phyloP scores from a whole-genome alignment of 345 rosid species.

The Cardiospermum halicacabum region DNA sequence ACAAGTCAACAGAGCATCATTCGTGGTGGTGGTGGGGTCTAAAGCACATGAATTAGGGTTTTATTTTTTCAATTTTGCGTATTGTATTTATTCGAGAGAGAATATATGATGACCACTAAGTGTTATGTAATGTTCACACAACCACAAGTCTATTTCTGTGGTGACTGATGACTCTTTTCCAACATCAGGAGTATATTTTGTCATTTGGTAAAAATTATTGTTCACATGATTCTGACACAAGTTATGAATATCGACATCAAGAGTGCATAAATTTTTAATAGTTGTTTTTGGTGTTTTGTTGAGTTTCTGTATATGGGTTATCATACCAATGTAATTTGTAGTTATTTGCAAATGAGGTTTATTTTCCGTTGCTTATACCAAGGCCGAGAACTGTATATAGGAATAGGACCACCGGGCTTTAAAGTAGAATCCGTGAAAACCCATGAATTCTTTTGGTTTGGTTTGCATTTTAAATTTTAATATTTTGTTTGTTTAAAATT shows the following conservation, averaged over 20 bases:
- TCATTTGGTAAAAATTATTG: constrained; percentile 2
- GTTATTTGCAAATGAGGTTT: not conserved
- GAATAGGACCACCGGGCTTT: too few species aligned
- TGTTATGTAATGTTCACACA: not conserved
- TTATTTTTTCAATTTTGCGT: not conserved
- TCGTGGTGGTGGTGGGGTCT: not conserved
- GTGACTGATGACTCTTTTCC: not conserved
- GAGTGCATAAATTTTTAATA: not conserved
- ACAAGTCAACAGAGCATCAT: too few species aligned
- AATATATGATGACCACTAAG: constrained; percentile 20
- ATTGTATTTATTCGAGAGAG: not conserved
- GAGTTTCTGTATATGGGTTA: too few species aligned
- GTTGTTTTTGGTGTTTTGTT: too few species aligned
- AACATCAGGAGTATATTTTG: not conserved
- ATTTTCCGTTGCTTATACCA: too few species aligned
- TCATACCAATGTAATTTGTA: not conserved
- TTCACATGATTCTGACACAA: constrained; percentile 6
- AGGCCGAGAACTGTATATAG: too few species aligned
- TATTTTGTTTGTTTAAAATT: too few species aligned
- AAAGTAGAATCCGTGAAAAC: too few species aligned
- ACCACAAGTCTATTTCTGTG: constrained; percentile 21
- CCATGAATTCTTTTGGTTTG: too few species aligned
- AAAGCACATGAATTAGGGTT: not conserved
- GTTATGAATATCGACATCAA: not conserved
- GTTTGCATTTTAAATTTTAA: too few species aligned